phyloP scores from a whole-genome alignment of 2,329 filamentous ascomycete species.

The Lachnellula hyalina region DNA sequence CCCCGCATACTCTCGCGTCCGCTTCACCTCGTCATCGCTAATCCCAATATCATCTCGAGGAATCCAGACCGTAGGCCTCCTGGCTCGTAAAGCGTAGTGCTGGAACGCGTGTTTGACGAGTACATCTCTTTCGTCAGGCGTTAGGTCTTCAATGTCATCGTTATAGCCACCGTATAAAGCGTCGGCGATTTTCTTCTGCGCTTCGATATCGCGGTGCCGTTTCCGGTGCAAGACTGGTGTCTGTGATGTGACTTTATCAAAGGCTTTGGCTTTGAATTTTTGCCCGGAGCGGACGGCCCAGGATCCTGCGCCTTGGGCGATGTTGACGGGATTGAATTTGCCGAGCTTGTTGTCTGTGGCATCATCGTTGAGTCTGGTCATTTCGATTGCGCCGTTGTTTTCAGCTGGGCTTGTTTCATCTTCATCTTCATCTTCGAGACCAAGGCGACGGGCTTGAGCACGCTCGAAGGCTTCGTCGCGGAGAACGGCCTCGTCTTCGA shows the following conservation, averaged over 20 bases:
- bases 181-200: slow-evolving; percentile 66
- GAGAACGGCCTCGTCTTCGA: slow-evolving; percentile 91
- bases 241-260: slow-evolving; percentile 16
- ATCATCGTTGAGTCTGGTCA: slow-evolving; percentile 41
- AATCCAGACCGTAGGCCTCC: slow-evolving; percentile 88
- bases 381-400: slow-evolving; percentile 35
- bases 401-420: slow-evolving; percentile 22
- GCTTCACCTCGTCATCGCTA: slow-evolving; percentile 81
- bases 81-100: slow-evolving; percentile 79
- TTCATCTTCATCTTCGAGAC: slow-evolving; percentile 51
- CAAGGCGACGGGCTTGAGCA: slow-evolving; percentile 66
- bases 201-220: slow-evolving; percentile 60
- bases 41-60: slow-evolving; percentile 86
- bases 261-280: slow-evolving; percentile 34
- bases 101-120: slow-evolving; percentile 85
- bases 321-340: slow-evolving; percentile 27
- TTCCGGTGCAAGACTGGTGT: slow-evolving; percentile 27
- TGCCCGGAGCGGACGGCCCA: slow-evolving; percentile 27
- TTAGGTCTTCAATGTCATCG: slow-evolving; percentile 92
- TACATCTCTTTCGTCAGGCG: slow-evolving; percentile 79
- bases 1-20: slow-evolving; percentile 59
- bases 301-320: slow-evolving; percentile 24
- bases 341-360: slow-evolving; percentile 9
- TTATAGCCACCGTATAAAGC: slow-evolving; percentile 82
- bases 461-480: slow-evolving; percentile 84